phyloP scores from a whole-genome alignment of 2,329 filamentous ascomycete genomes.

The Emergomyces orientalis region DNA sequence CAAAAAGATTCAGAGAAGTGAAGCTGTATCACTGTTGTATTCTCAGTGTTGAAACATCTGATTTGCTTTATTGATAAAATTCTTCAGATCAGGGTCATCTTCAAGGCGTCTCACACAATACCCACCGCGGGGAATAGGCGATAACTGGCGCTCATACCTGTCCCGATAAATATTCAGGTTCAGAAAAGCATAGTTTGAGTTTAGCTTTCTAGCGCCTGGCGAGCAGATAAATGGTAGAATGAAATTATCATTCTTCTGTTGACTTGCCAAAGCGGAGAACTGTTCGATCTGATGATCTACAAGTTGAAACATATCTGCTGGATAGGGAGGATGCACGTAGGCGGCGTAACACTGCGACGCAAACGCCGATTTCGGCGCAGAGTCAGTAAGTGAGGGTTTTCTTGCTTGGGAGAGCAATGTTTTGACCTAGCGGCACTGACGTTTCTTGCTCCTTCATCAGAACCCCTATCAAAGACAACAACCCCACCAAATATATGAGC shows the following conservation, averaged over 20 bases:
- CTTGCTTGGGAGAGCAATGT: background rate
- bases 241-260: background rate
- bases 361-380: background rate
- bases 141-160: conserved; percentile 2
- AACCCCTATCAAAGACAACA: conserved; percentile 8
- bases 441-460: conserved; percentile 6
- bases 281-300: background rate
- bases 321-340: conserved; percentile 5
- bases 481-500: conserved; percentile 7
- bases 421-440: background rate
- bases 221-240: background rate
- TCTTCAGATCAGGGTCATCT: background rate
- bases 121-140: background rate
- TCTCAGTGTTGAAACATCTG: background rate
- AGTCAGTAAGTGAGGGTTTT: too few relatives aligned
- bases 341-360: conserved; percentile 1
- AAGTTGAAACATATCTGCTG: conserved; percentile 5
- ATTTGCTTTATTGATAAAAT: background rate
- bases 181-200: background rate
- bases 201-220: background rate
- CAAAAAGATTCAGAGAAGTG: too few relatives aligned
- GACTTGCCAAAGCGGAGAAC: background rate
- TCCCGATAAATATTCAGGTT: conserved; percentile 8
- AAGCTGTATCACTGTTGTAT: too few relatives aligned
- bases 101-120: conserved; percentile 1